phyloP scores from a whole-genome alignment of 768 basidiomycete species.

The Mycena haematopus region DNA sequence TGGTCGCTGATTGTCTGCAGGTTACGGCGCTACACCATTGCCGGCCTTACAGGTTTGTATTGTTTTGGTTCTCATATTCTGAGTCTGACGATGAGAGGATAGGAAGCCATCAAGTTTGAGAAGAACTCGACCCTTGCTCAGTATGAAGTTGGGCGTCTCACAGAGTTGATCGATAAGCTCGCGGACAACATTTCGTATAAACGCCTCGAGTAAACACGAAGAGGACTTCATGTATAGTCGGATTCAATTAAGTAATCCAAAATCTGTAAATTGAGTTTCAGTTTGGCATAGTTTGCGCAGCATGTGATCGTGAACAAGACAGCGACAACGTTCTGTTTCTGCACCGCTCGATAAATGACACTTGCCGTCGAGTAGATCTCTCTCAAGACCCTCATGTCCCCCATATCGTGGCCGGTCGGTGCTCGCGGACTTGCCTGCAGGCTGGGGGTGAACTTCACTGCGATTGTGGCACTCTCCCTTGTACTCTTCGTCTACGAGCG shows the following conservation, averaged over 20 bases:
- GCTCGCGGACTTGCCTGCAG: constrained; percentile 7
- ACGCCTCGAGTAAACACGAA: constrained; percentile 8
- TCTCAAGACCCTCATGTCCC: not conserved
- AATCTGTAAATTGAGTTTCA: not conserved
- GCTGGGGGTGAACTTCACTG: constrained; percentile 2
- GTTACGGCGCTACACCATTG: constrained; percentile 85
- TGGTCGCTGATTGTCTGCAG: constrained; percentile 40
- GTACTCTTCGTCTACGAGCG: constrained; percentile 67
- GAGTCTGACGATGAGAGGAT: not conserved
- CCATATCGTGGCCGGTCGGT: constrained; percentile 9
- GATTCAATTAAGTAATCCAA: not conserved
- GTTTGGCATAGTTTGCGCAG: not conserved
- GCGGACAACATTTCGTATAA: constrained; percentile 42
- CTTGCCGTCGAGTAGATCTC: not conserved
- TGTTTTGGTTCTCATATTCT: not conserved
- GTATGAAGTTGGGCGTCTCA: constrained; percentile 65
- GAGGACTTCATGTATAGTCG: not conserved
- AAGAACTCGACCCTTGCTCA: constrained; percentile 65
- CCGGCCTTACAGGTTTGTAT: constrained; percentile 64
- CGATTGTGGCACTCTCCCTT: constrained; percentile 52
- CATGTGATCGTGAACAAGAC: not conserved
- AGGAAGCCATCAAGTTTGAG: constrained; percentile 75
- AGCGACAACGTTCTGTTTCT: too few relatives aligned
- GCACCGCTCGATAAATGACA: not conserved
- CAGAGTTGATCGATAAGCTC: constrained; percentile 58